These are phyloP conservation scores for Parietaria judaica DNA, from an alignment of 306 rosid genomes.

Conservation along the genomic window DNA sequence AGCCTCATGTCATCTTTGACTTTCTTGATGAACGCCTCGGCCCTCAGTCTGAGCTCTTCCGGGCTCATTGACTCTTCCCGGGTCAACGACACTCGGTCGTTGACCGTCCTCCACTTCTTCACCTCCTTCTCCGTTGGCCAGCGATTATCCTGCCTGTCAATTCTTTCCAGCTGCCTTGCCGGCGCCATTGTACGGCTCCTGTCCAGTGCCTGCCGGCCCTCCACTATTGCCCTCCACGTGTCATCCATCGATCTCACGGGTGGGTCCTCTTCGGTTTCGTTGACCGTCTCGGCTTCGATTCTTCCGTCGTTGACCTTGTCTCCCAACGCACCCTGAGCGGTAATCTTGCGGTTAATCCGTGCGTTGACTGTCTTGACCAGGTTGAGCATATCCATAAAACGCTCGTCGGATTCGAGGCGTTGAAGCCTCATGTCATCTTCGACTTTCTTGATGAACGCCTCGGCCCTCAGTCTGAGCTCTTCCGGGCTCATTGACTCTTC, in stretches of 20 bases:
- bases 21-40: conserved; percentile 61
- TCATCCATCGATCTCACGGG: conserved; percentile 36
- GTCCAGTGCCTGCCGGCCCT: conserved; percentile 33
- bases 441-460: conserved; percentile 56
- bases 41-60: conserved; percentile 53
- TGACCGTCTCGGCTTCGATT: too few relatives aligned
- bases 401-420: conserved; percentile 74
- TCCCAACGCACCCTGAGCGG: too few relatives aligned
- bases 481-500: conserved; percentile 66
- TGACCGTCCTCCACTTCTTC: conserved; percentile 61
- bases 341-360: too few relatives aligned
- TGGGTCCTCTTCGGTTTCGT: neutral
- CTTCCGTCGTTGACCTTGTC: too few relatives aligned
- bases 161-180: conserved; percentile 25
- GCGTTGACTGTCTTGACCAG: too few relatives aligned
- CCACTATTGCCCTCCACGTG: conserved; percentile 52
- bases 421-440: conserved; percentile 53
- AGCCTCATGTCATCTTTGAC: conserved; percentile 50
- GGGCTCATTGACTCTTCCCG: conserved; percentile 63
- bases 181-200: conserved; percentile 37
- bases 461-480: conserved; percentile 52
- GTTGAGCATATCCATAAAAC: conserved; percentile 40
- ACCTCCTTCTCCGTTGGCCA: conserved; percentile 38
- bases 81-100: conserved; percentile 38
- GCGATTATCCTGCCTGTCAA: conserved; percentile 14